phyloP scores from a whole-genome alignment of 1,139 yeast genomes.

The Citeromyces siamensis region DNA sequence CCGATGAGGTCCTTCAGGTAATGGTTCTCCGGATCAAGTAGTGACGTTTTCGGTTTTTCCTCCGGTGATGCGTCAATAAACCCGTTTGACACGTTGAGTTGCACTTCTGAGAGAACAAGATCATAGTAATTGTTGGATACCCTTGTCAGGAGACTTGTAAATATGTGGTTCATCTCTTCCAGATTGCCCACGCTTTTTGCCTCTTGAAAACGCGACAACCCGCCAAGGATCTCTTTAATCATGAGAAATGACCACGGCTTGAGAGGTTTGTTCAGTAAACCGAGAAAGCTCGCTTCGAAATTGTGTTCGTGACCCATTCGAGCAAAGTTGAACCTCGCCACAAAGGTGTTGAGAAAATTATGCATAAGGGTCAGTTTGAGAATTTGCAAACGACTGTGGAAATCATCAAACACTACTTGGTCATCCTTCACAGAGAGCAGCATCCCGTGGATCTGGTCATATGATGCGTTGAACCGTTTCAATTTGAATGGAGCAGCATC shows the following conservation, averaged over 20 bases:
- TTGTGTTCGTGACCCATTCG: constrained; percentile 4
- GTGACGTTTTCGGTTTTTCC: constrained; percentile 1
- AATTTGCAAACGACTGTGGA: constrained; percentile 5
- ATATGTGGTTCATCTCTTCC: constrained; percentile 5
- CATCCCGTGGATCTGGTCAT: constrained; percentile 7
- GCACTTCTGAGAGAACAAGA: constrained; percentile 7
- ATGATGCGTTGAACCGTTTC: constrained; percentile 5
- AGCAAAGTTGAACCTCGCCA: constrained; percentile 4
- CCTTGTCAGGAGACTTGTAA: neutral
- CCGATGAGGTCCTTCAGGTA: constrained; percentile 7
- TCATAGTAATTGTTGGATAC: constrained; percentile 7
- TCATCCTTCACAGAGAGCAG: constrained; percentile 4
- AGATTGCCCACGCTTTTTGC: constrained; percentile 5
- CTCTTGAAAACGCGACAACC: constrained; percentile 1
- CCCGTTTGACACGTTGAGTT: constrained; percentile 5
- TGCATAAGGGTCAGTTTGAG: constrained; percentile 5
- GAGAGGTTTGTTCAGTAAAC: constrained; percentile 4
- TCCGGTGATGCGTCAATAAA: constrained; percentile 4
- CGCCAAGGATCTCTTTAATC: constrained; percentile 4
- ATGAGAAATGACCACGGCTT: constrained; percentile 6
- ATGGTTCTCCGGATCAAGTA: neutral
- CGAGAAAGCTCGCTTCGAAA: constrained; percentile 5
- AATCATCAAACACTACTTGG: constrained; percentile 6
- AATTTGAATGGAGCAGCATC: neutral
- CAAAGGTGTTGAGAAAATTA: constrained; percentile 5